A percentile compares a stretch with the other conserved stretches of the same genome.
These are phyloP conservation scores for Hypoxylon sp. DNA, from an alignment of 2,329 filamentous ascomycete species.

Conservation along the genomic window DNA sequence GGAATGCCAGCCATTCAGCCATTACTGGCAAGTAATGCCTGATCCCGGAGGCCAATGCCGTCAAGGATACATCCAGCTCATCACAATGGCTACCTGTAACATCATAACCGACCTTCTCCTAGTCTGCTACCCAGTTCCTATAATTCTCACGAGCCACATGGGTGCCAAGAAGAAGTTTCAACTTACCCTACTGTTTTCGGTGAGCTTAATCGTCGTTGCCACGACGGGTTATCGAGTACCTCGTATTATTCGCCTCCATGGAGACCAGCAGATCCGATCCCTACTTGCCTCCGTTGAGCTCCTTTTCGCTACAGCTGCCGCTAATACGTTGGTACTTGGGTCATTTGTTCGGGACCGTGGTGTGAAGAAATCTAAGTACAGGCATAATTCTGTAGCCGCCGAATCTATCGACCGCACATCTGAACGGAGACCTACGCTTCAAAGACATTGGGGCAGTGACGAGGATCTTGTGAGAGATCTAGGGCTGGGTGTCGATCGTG, in stretches of 20 bases:
- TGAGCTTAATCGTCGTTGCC: conserved; percentile 84
- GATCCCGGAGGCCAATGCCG: conserved; percentile 90
- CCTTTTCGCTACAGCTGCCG: conserved; percentile 86
- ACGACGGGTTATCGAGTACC: conserved; percentile 88
- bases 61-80: conserved; percentile 86
- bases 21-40: conserved; percentile 87
- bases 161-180: conserved; percentile 82
- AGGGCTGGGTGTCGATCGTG: conserved; percentile 75
- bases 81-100: conserved; percentile 92
- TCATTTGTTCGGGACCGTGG: conserved; percentile 94
- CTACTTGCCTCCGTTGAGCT: conserved; percentile 92
- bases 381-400: conserved; percentile 71
- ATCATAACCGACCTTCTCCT: conserved; percentile 90
- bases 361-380: conserved; percentile 89
- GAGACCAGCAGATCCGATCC: conserved; percentile 88
- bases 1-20: conserved; percentile 83
- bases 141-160: conserved; percentile 86
- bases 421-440: conserved; percentile 64
- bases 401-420: conserved; percentile 72
- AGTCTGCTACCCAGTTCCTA: conserved; percentile 88
- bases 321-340: conserved; percentile 90
- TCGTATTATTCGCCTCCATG: conserved; percentile 77
- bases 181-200: conserved; percentile 83
- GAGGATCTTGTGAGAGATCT: conserved; percentile 88
- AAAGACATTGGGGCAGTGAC: conserved; percentile 87